Base-by-base conservation (phyloP, 2,329 filamentous ascomycete species). In the Onygenales sp. region DNA sequence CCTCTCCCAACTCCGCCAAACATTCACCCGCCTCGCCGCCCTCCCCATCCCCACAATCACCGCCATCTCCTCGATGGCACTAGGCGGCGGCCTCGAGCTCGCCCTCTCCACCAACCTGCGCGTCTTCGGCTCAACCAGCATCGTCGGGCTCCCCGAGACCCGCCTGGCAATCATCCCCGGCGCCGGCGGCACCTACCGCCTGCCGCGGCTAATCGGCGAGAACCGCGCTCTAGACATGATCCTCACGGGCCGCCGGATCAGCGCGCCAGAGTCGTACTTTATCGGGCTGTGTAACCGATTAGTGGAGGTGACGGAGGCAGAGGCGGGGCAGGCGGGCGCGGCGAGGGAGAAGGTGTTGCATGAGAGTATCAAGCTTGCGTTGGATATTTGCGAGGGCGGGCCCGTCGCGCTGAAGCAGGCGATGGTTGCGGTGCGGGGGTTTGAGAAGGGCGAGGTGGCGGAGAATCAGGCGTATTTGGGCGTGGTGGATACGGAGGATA, bases 21-120 rank as follows among this genome's bases (percentile, higher is more conserved):
- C 92, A 48, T 84, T 98, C 65, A 75, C 81, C 42, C 76, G 80
- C 42, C 81, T 98, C 55, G 79, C 88, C 32, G 69, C 76, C 55
- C 84, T 98, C 42, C 87, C 86, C 11, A 84, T 97, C 60, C 93
- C 93, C 32, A 95, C 92, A 50, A 92, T 98, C 66, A 85, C 87
- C 3, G 90, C 90, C 54, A 82, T 98, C 57, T 86, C 86, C 52
- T 93, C 88, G 49, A 74, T 88, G 54, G 93, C 93, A 5, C 85
- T 97, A 33, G 93, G 93, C 58, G 93, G 93, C 63, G 93, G 93
- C 46, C 84, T 98, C 59, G 93, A 98, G 73, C 82, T 98, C 51
- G 92, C 90, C 1, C 82, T 98, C 6, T 84, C 86, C 60, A 95
- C 92, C 1, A 84, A 93, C 70, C 83, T 98, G 70, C 88, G 93